Percentiles rank a stretch among this genome's conserved stretches.
Evolutionary conservation across 1,139 yeast species (phyloP).

Genomic region (Meyerozyma carpophila): DNA sequence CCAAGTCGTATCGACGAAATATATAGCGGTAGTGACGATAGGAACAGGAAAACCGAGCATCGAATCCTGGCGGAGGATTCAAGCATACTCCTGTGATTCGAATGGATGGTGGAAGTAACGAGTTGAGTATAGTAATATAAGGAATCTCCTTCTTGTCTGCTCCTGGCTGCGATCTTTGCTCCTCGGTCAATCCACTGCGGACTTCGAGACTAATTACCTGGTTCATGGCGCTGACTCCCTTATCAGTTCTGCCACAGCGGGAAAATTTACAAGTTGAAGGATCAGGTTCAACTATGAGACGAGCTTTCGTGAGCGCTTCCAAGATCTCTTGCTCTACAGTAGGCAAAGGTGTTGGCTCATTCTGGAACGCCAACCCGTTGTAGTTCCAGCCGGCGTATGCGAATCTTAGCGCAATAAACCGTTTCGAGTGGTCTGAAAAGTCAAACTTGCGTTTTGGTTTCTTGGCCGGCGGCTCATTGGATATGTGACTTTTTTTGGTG

Average conservation of each 20-base stretch:
- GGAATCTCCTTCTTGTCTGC: slow-evolving; percentile 69
- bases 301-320: slow-evolving; percentile 64
- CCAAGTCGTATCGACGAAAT: slow-evolving; percentile 51
- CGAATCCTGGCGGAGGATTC: slow-evolving; percentile 76
- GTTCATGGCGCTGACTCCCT: slow-evolving; percentile 94
- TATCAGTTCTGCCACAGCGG: slow-evolving; percentile 94
- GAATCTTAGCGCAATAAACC: slow-evolving; percentile 75
- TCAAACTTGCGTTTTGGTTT: slow-evolving; percentile 50
- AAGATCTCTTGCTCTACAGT: slow-evolving; percentile 81
- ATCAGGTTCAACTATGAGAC: slow-evolving; percentile 54
- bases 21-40: slow-evolving; percentile 82
- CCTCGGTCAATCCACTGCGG: slow-evolving; percentile 56
- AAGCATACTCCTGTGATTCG: slow-evolving; percentile 77
- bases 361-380: slow-evolving; percentile 83
- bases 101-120: slow-evolving; percentile 74
- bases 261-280: slow-evolving; percentile 70
- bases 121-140: slow-evolving; percentile 70
- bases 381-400: slow-evolving; percentile 93
- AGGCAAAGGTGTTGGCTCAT: slow-evolving; percentile 69
- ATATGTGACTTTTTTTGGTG: slow-evolving; percentile 2
- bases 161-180: slow-evolving; percentile 51
- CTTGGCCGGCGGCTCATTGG: slow-evolving; percentile 9
- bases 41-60: slow-evolving; percentile 87
- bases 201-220: slow-evolving; percentile 83
- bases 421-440: slow-evolving; percentile 57